Conservation (phyloP, 2,329 filamentous ascomycete genomes). For the Arthrobotrys iridis region DNA sequence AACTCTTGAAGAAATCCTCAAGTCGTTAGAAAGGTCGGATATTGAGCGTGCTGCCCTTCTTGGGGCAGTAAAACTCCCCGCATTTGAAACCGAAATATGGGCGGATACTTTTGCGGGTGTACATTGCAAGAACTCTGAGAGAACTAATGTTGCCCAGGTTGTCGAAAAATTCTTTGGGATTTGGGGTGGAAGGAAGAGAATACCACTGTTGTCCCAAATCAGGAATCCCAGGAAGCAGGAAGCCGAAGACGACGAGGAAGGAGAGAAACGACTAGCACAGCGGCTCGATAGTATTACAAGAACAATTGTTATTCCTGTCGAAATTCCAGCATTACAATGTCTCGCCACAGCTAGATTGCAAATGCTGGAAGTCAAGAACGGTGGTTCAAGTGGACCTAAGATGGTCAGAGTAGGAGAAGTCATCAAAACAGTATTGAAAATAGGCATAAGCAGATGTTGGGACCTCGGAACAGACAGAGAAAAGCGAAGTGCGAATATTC, state of each 20-base stretch:
- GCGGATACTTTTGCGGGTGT: conserved; percentile 66
- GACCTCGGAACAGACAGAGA: conserved; percentile 56
- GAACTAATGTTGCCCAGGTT: conserved; percentile 61
- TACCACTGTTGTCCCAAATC: conserved; percentile 50
- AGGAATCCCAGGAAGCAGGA: conserved; percentile 58
- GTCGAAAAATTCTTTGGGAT: conserved; percentile 59
- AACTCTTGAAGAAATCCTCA: conserved; percentile 62
- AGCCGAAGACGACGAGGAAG: conserved; percentile 57
- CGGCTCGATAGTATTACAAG: conserved; percentile 63
- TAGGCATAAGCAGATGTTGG: conserved; percentile 70
- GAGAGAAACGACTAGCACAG: conserved; percentile 13
- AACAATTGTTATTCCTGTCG: conserved; percentile 86
- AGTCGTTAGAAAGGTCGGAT: conserved; percentile 64
- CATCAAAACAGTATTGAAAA: conserved; percentile 64
- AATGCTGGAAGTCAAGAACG: conserved; percentile 62
- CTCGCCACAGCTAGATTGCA: conserved; percentile 80
- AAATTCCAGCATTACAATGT: conserved; percentile 83
- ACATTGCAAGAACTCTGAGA: conserved; percentile 62
- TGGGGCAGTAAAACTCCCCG: conserved; percentile 66
- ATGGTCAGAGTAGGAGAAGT: conserved; percentile 64
- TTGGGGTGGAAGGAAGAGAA: conserved; percentile 57
- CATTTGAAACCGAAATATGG: conserved; percentile 66
- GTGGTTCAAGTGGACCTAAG: conserved; percentile 58
- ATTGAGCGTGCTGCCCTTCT: conserved; percentile 70
- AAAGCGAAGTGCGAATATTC: conserved; percentile 58